Conservation (phyloP, 306 rosid species). For the Calophaca sinica region DNA sequence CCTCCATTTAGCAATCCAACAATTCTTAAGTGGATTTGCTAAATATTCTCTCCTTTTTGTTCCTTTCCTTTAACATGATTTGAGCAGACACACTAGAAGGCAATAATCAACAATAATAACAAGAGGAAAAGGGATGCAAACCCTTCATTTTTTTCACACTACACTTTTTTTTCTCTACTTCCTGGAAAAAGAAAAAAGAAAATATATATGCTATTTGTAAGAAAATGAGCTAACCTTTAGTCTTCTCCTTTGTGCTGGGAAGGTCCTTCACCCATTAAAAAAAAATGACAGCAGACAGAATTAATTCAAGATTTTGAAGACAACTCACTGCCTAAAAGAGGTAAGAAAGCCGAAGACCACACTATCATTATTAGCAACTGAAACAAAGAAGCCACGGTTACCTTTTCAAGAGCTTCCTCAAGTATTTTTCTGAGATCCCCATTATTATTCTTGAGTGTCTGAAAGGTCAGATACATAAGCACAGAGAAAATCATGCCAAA, state of each 20-base stretch:
- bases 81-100: not conserved
- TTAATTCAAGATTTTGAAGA: constrained; percentile 42
- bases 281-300: constrained; percentile 28
- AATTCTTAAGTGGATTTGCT: constrained; percentile 19
- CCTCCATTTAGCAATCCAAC: constrained; percentile 1
- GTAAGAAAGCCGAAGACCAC: constrained; percentile 19
- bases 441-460: constrained; percentile 58
- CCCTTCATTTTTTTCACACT: constrained; percentile 15
- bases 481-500: constrained; percentile 28
- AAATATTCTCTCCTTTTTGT: not conserved
- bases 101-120: constrained; percentile 30
- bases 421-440: constrained; percentile 50
- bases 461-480: constrained; percentile 41
- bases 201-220: constrained; percentile 36
- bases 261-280: constrained; percentile 46
- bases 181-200: not conserved
- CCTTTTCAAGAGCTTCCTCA: constrained; percentile 61
- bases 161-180: not conserved
- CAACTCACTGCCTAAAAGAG: constrained; percentile 25
- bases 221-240: constrained; percentile 57
- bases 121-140: constrained; percentile 34
- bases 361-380: not conserved
- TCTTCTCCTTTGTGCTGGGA: constrained; percentile 52
- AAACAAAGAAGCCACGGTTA: constrained; percentile 35
- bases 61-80: not conserved